A percentile compares a stretch with the other conserved stretches of the same genome.
These are phyloP conservation scores for Cytospora piceicola DNA, from an alignment of 2,329 filamentous ascomycete genomes.

Conservation along the genomic window DNA sequence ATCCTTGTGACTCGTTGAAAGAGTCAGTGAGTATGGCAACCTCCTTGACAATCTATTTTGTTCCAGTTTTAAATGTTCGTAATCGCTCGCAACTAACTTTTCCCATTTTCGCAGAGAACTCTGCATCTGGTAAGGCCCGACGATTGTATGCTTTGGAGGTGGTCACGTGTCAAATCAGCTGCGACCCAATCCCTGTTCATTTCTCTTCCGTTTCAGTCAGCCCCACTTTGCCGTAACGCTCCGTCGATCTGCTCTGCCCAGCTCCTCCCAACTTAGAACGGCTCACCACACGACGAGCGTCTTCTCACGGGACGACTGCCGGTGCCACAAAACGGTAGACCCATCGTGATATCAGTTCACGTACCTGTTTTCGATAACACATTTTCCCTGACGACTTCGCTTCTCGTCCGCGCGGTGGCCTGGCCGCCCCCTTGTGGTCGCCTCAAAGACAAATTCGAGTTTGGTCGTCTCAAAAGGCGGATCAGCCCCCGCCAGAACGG, in stretches of 20 bases:
- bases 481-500: constrained; percentile 5
- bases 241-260: constrained; percentile 8
- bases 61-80: constrained; percentile 15
- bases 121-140: neutral
- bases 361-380: constrained; percentile 8
- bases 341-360: constrained; percentile 21
- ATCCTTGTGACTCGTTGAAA: constrained; percentile 18
- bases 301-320: constrained; percentile 26
- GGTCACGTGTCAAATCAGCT: constrained; percentile 13
- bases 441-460: constrained; percentile 6
- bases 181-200: neutral
- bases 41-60: neutral
- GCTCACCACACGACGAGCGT: constrained; percentile 15
- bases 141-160: neutral
- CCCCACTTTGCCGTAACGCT: constrained; percentile 21
- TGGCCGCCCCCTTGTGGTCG: constrained; percentile 9
- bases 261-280: constrained; percentile 13
- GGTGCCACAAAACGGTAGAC: constrained; percentile 30
- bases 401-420: constrained; percentile 24
- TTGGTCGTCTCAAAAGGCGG: constrained; percentile 10
- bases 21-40: neutral
- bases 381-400: constrained; percentile 11
- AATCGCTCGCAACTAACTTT: constrained; percentile 12
- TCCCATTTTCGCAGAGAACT: neutral
- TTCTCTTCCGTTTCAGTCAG: constrained; percentile 20